Evolutionary conservation across 192 early-diverging fungal genomes (phyloP).

Genomic region (Coemansia sp.): DNA sequence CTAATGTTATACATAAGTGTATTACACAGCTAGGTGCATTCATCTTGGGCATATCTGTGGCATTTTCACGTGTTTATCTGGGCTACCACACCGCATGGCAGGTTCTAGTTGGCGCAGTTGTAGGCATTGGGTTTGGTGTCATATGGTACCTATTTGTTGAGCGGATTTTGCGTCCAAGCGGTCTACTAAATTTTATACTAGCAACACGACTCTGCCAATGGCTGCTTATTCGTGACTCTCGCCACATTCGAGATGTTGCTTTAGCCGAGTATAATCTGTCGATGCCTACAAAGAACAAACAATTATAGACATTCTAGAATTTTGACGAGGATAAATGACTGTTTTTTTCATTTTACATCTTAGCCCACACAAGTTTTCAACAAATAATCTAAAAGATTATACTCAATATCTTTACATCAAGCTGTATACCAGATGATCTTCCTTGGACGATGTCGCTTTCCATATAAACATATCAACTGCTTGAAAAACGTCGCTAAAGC

Average conservation of each 20-base stretch:
- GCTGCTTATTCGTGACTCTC: slow-evolving; percentile 48
- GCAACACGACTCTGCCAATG: slow-evolving; percentile 18
- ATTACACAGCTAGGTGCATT: slow-evolving; percentile 22
- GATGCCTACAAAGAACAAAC: slow-evolving; percentile 4
- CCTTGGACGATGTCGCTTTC: no score
- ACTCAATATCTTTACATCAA: no score
- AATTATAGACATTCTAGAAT: background rate
- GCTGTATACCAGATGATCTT: no score
- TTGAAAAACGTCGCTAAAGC: no score
- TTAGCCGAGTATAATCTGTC: slow-evolving; percentile 40
- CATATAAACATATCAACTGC: no score
- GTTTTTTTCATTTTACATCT: background rate
- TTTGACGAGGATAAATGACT: background rate
- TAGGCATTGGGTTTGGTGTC: slow-evolving; percentile 21
- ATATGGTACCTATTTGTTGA: slow-evolving; percentile 29
- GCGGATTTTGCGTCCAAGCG: slow-evolving; percentile 15
- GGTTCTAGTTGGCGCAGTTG: slow-evolving; percentile 19
- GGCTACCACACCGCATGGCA: slow-evolving; percentile 40
- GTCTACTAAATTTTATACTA: slow-evolving; percentile 10
- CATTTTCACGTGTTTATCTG: slow-evolving; percentile 40
- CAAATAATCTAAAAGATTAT: no score
- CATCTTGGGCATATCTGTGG: slow-evolving; percentile 18
- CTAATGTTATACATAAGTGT: slow-evolving; percentile 11
- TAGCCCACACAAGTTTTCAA: no score
- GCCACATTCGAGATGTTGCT: slow-evolving; percentile 24